These are phyloP conservation scores for Acanthamoeba culbertsoni DNA, from an alignment of 208 protist genomes.

Conservation along the genomic window DNA sequence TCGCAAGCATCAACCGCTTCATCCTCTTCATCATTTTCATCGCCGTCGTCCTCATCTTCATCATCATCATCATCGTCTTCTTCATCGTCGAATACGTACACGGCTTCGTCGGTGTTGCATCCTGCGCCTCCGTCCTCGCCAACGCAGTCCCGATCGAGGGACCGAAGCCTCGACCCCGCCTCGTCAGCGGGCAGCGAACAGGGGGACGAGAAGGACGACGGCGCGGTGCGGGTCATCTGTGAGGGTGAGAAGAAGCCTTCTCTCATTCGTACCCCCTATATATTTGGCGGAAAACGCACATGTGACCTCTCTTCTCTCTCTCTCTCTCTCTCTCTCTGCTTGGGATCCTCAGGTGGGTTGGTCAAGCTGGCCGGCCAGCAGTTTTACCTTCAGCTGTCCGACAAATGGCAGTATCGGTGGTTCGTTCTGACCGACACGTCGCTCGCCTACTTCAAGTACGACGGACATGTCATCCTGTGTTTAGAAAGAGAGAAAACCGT, in stretches of 20 bases:
- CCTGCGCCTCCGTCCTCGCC: not conserved
- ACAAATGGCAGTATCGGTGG: conserved; percentile 27
- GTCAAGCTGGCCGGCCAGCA: not conserved
- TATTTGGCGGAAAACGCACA: not conserved
- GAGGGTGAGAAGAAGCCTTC: not conserved
- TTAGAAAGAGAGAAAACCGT: too few relatives aligned
- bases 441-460: not conserved
- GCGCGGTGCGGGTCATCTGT: not conserved
- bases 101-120: not conserved
- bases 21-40: too few relatives aligned
- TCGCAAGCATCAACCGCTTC: too few relatives aligned
- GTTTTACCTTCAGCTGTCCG: not conserved
- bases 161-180: too few relatives aligned
- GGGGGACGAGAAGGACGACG: not conserved
- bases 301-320: not conserved
- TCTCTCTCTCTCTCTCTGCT: not conserved
- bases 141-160: not conserved
- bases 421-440: not conserved
- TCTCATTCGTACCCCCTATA: too few relatives aligned
- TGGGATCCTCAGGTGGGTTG: not conserved
- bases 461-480: not conserved
- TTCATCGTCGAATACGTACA: not conserved
- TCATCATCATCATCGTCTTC: too few relatives aligned
- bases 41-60: too few relatives aligned
- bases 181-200: not conserved